Conservation (phyloP, 305 asterid species). For the Fraxinus dipetala region DNA sequence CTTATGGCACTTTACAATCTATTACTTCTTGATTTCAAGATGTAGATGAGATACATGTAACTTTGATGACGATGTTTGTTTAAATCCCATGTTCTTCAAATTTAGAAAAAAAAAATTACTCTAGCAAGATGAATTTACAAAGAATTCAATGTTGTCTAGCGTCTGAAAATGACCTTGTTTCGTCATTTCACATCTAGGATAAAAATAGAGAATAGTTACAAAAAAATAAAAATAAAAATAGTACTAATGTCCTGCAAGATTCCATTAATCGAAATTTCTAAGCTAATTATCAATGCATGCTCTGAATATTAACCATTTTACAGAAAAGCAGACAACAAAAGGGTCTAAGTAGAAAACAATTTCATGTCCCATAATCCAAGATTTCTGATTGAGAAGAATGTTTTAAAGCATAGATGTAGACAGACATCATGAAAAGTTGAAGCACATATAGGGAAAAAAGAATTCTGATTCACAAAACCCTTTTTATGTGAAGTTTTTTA, state of each 20-base stretch:
- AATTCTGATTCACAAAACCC: slow-evolving; percentile 25
- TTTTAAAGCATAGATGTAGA: slow-evolving; percentile 14
- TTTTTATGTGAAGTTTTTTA: slow-evolving; percentile 5
- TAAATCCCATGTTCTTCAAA: neutral
- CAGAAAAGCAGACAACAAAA: neutral
- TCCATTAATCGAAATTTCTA: too few species aligned
- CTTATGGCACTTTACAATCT: neutral
- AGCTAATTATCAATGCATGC: neutral
- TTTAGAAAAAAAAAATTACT: neutral
- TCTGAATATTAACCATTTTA: neutral
- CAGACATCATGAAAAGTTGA: slow-evolving; percentile 7
- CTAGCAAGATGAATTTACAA: neutral
- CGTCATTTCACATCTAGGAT: neutral
- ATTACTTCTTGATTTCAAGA: neutral
- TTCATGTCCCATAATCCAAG: slow-evolving; percentile 4
- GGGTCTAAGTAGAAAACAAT: neutral
- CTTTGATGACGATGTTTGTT: neutral
- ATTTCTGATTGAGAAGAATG: slow-evolving; percentile 21
- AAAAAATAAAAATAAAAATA: too few species aligned
- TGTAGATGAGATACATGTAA: neutral
- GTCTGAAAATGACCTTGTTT: neutral
- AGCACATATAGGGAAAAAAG: neutral
- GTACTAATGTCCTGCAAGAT: neutral
- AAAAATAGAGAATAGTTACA: neutral
- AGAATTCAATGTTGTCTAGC: neutral